Evolutionary conservation across 2,329 filamentous ascomycete genomes (phyloP).

Genomic region (Colletotrichum musicola): DNA sequence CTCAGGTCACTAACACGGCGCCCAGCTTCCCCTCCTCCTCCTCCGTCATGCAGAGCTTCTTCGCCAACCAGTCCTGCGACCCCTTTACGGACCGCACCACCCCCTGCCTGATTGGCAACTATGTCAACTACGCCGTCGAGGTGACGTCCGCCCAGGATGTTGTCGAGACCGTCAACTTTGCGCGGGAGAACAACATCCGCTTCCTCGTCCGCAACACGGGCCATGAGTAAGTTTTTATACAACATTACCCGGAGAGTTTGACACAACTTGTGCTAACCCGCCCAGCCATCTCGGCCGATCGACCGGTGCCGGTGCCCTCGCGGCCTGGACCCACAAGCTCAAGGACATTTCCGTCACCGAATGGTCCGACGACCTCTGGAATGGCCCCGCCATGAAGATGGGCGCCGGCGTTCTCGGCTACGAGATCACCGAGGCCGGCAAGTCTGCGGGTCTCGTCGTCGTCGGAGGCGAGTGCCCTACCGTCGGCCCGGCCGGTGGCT

Average conservation of each 20-base stretch:
- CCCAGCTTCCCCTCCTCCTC: constrained; percentile 52
- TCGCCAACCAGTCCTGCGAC: constrained; percentile 53
- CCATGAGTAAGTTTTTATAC: constrained; percentile 43
- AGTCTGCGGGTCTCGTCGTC: constrained; percentile 45
- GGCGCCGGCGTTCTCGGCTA: constrained; percentile 65
- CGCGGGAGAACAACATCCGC: constrained; percentile 52
- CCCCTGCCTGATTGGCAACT: constrained; percentile 58
- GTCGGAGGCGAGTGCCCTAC: constrained; percentile 64
- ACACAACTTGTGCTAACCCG: constrained; percentile 34
- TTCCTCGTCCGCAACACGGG: constrained; percentile 52
- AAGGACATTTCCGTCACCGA: constrained; percentile 57
- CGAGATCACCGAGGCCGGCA: constrained; percentile 51
- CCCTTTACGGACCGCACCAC: constrained; percentile 53
- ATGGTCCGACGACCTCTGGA: constrained; percentile 57
- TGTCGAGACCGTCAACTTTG: constrained; percentile 51
- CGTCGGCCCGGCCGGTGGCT: constrained; percentile 71
- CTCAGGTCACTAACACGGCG: constrained; percentile 13
- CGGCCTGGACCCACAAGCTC: constrained; percentile 54
- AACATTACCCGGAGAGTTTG: not conserved
- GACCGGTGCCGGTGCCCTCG: constrained; percentile 54
- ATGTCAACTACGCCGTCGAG: constrained; percentile 55
- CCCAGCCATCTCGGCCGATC: constrained; percentile 51
- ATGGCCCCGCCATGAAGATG: constrained; percentile 63
- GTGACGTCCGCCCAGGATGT: constrained; percentile 48
- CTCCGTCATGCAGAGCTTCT: constrained; percentile 55